Percentiles rank a stretch among this genome's conserved stretches.
phyloP scores from a whole-genome alignment of 2,329 filamentous ascomycete species.

The Colletotrichum kahawae region DNA sequence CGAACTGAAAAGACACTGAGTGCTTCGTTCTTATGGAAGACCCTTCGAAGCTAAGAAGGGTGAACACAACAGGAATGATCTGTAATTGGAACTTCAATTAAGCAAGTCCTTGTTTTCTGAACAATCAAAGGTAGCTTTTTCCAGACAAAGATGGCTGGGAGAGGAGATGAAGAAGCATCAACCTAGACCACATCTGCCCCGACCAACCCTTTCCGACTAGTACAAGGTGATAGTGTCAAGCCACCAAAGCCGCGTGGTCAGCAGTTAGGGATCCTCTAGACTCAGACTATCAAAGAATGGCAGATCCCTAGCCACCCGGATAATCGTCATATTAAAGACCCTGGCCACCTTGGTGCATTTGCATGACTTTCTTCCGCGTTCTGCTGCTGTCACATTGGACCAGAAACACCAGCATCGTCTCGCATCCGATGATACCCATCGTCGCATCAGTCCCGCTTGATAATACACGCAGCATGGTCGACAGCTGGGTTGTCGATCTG shows the following conservation, averaged over 20 bases:
- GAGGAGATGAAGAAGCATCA: too few relatives aligned
- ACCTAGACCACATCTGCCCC: too few relatives aligned
- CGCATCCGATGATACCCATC: background rate
- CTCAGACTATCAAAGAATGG: background rate
- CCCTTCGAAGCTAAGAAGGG: too few relatives aligned
- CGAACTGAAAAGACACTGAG: background rate
- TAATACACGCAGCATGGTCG: background rate
- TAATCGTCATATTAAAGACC: background rate
- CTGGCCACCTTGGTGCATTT: too few relatives aligned
- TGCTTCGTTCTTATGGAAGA: background rate
- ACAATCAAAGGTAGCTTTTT: too few relatives aligned
- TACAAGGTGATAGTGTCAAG: background rate
- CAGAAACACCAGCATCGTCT: background rate
- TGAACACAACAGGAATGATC: too few relatives aligned
- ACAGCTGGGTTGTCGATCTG: background rate
- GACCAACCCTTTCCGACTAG: background rate
- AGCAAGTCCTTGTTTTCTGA: too few relatives aligned
- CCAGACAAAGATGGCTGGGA: background rate
- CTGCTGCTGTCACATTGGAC: too few relatives aligned
- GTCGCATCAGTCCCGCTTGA: too few relatives aligned
- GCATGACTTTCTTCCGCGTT: too few relatives aligned
- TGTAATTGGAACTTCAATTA: too few relatives aligned
- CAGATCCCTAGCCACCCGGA: background rate
- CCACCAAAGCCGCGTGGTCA: background rate
- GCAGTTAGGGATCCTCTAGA: background rate